Base-by-base conservation (phyloP, 345 rosid species). In the Brassica cretica region DNA sequence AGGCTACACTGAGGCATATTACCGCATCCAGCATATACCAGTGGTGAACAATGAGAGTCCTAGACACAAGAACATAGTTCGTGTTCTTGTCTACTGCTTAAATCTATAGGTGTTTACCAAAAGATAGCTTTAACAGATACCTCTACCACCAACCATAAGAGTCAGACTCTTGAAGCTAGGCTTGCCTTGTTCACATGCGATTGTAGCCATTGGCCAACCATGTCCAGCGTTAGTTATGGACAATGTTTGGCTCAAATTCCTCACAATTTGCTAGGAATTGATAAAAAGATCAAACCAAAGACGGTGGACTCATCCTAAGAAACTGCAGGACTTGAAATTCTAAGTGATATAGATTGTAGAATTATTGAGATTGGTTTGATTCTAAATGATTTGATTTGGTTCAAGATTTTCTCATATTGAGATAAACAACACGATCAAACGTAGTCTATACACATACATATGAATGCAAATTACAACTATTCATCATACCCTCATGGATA, bases 401-500 rank as follows among this genome's bases (percentile, higher is more conserved):
- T 71, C 24, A 55, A 55, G 60, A 55, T 55, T 44, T 37, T 3
- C 12, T 41, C 6, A 4, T 25, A 39, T 3, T 18, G 64, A 33
- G 62, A 21, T 30, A 70, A 67, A 66, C 76, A 66, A 46, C 30
- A 66, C 72, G 33, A 59, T 46, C 19, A 3, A 41, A 35, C 37
- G 14, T 32, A 33, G 76, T 59, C 62, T 78, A 66, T 66, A 78
- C 81, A 78, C 64, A 72, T 59, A 72, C 74, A 73, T 10, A 44
- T 2, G 29, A 59, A 78, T 6, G 62, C 21, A 71, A 60, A 58
- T 49, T 68, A 78, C 51, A 60, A 72, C 72, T 66, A 71, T 58
- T 71, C 30, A 24, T 41, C 65, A 53, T 71, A 33, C 65, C 33
- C 19, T 24, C 70, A 3, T 27, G 73, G 29, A 25, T 68, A 51